Evolutionary conservation across 1,284 basidiomycete genomes (phyloP).

Genomic region (Pisolithus thermaeus): DNA sequence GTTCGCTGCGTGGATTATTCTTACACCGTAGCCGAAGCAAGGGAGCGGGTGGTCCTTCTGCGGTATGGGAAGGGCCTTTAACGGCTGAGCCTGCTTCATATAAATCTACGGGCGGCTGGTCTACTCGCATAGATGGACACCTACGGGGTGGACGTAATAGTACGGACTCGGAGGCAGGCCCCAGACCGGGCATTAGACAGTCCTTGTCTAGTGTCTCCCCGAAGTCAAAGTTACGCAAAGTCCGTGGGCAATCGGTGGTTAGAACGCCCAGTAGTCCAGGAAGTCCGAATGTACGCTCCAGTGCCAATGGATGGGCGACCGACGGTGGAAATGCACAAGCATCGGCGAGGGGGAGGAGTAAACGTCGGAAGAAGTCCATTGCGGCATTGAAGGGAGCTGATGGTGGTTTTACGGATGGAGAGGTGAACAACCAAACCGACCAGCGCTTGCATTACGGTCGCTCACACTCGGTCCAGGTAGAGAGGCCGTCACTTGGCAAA

Average conservation of each 20-base stretch:
- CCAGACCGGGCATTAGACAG: background rate
- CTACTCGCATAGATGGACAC: conserved; percentile 24
- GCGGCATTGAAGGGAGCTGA: conserved; percentile 22
- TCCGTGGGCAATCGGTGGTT: conserved; percentile 5
- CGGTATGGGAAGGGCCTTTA: conserved; percentile 12
- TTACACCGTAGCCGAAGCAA: conserved; percentile 8
- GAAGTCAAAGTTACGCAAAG: conserved; percentile 22
- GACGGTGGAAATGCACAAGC: conserved; percentile 6
- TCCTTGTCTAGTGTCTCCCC: background rate
- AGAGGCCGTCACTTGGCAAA: background rate
- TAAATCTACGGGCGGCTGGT: conserved; percentile 15
- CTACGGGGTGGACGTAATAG: conserved; percentile 8
- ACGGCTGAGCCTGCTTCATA: background rate
- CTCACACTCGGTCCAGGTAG: no score
- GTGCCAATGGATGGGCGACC: conserved; percentile 21
- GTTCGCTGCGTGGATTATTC: conserved; percentile 24
- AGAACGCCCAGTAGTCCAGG: background rate
- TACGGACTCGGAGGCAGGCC: conserved; percentile 12
- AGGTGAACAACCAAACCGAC: conserved; percentile 7
- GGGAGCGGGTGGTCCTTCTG: conserved; percentile 8
- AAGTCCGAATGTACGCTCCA: background rate
- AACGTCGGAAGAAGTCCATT: conserved; percentile 14
- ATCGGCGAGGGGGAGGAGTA: conserved; percentile 1
- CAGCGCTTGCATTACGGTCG: background rate
- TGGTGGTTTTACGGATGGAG: conserved; percentile 25